Evolutionary conservation across 2,329 filamentous ascomycete genomes (phyloP).

Genomic region (Gaeumannomyces tritici): DNA sequence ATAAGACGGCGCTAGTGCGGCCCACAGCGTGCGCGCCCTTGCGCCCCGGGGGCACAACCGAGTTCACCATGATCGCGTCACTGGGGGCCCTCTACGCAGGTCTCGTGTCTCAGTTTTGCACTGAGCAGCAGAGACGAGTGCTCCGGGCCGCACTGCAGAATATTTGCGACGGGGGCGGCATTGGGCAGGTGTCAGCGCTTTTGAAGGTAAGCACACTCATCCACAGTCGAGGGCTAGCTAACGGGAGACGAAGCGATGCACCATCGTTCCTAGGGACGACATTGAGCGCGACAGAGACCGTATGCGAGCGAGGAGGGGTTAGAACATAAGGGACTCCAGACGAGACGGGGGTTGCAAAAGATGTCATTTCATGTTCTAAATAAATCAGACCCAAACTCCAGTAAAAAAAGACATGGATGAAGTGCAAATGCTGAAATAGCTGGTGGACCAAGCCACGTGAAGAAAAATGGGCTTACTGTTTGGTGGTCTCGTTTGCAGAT

Average conservation of each 20-base stretch:
- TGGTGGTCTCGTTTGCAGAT: too few species aligned
- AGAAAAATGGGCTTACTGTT: too few species aligned
- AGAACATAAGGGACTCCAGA: neutral
- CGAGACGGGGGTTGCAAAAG: too few species aligned
- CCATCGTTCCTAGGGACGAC: conserved; percentile 1
- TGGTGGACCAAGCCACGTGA: too few species aligned
- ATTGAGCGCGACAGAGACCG: neutral
- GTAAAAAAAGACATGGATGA: too few species aligned
- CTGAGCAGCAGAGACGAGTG: neutral
- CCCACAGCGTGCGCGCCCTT: neutral
- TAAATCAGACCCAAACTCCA: too few species aligned
- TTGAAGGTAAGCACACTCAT: neutral
- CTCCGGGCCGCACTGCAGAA: neutral
- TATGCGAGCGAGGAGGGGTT: neutral
- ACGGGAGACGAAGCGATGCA: neutral
- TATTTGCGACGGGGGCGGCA: neutral
- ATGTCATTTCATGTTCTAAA: too few species aligned
- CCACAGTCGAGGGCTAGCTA: neutral
- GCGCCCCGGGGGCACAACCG: neutral
- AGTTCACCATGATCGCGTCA: neutral
- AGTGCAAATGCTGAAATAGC: too few species aligned
- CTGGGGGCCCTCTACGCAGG: neutral
- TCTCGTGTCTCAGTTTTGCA: neutral
- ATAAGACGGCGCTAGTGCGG: neutral
- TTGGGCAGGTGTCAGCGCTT: neutral